Percentiles rank a stretch among this genome's conserved stretches.
phyloP scores from a whole-genome alignment of 2,329 filamentous ascomycete genomes.

The Neofusicoccum ribis region DNA sequence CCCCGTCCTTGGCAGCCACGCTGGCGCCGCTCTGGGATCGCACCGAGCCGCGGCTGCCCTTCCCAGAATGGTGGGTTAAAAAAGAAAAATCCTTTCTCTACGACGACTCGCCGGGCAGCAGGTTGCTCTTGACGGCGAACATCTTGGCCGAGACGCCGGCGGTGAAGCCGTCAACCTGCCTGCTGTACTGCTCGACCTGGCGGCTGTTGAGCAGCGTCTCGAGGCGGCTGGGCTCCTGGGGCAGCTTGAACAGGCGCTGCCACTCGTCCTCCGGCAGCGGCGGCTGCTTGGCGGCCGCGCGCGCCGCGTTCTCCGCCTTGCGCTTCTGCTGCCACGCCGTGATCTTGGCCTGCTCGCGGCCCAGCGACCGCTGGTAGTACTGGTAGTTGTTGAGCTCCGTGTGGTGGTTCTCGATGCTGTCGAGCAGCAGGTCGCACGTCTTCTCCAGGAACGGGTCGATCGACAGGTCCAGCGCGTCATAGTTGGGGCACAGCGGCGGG shows the following conservation, averaged over 20 bases:
- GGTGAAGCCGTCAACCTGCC: slow-evolving; percentile 95
- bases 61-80: background rate
- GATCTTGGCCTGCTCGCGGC: slow-evolving; percentile 94
- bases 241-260: slow-evolving; percentile 97
- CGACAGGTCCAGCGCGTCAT: slow-evolving; percentile 84
- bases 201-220: slow-evolving; percentile 93
- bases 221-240: slow-evolving; percentile 86
- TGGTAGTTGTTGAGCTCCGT: slow-evolving; percentile 99
- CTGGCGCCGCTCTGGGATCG: background rate
- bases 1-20: background rate
- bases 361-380: slow-evolving; percentile 91
- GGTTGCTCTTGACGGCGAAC: slow-evolving; percentile 84
- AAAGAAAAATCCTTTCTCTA: background rate
- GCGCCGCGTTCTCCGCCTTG: slow-evolving; percentile 88
- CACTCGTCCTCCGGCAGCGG: slow-evolving; percentile 95
- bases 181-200: slow-evolving; percentile 96
- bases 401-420: slow-evolving; percentile 97
- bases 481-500: slow-evolving; percentile 77
- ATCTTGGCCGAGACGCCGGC: slow-evolving; percentile 92
- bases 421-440: slow-evolving; percentile 92
- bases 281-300: slow-evolving; percentile 82
- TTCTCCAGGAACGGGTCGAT: slow-evolving; percentile 98
- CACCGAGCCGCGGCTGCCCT: no score
- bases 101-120: slow-evolving; percentile 56
- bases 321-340: slow-evolving; percentile 95